Percentiles rank a stretch among this genome's conserved stretches.
phyloP scores from a whole-genome alignment of 345 rosid genomes.

The Crucihimalaya himalaica region DNA sequence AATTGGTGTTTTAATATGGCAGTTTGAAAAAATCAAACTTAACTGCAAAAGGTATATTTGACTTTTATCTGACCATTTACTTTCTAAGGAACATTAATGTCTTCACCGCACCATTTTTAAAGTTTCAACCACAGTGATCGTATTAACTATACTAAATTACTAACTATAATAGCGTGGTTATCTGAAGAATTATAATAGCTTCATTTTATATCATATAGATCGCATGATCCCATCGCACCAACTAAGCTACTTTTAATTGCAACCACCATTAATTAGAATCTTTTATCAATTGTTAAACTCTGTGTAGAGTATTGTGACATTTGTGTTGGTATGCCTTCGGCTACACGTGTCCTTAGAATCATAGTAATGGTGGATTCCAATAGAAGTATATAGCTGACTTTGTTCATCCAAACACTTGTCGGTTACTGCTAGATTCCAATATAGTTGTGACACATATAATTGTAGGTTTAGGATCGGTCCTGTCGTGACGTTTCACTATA shows the following conservation, averaged over 20 bases:
- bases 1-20: not conserved
- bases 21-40: not conserved
- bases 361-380: not conserved
- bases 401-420: constrained; percentile 23
- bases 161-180: not conserved
- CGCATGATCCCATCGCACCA: constrained; percentile 1
- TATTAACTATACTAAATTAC: not conserved
- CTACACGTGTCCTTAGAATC: constrained; percentile 16
- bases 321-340: constrained; percentile 5
- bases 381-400: constrained; percentile 19
- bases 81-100: not conserved
- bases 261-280: constrained; percentile 23
- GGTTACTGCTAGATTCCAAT: not conserved
- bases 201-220: not conserved
- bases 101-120: too few species aligned
- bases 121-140: not conserved
- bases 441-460: not conserved
- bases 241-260: constrained; percentile 10
- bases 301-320: constrained; percentile 16
- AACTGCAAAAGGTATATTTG: not conserved
- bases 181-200: not conserved
- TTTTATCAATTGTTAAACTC: constrained; percentile 1
- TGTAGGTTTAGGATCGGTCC: not conserved
- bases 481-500: not conserved
- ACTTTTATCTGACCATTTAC: not conserved